Evolutionary conservation across 1,284 basidiomycete genomes (phyloP), one percentile per base, ranked within the genome.

Genomic region (Puccinia polysora): DNA sequence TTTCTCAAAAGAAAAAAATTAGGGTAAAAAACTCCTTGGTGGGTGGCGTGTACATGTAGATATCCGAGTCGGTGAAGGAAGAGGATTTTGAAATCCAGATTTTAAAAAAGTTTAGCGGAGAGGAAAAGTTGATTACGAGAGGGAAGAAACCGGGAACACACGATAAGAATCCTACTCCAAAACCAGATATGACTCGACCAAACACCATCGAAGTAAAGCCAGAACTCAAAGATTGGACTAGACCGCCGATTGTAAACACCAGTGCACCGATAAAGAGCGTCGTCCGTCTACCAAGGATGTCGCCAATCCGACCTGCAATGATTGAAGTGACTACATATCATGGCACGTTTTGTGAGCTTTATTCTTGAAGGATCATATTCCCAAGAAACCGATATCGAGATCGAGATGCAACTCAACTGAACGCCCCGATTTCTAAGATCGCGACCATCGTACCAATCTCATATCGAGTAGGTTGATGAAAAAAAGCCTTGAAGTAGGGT

Each of bases 161-260:
- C 89, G 89, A 91, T 62, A 97, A 83, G 75, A 97, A 83, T 14
- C 94, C 95, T 14, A 98, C 95, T 15, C 95, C 95, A 76, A 91
- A 91, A 1, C 94, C 95, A 74, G 89, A 90, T 72, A 94, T 82
- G 56, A 97, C 82, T 49, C 95, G 85, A 14, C 95, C 95, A 6
- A 91, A 74, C 49, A 96, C 86, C 93, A 98, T 97, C 62, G 84
- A 82, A 78, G 83, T 84, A 81, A 90, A 96, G 2, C 93, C 91
- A 3, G 82, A 82, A 7, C 91, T 90, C 76, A 91, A 88, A 0
- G 94, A 92, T 81, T 97, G 95, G 60, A 97, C 83, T 40, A 86
- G 86, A 55, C 94, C 94, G 20, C 95, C 95, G 25, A 92, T 76
- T 7, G 89, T 89, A 79, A 97, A 97, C 71, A 96, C 82, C 38